Base-by-base conservation (phyloP, 345 rosid species). In the Populus pruinosa region DNA sequence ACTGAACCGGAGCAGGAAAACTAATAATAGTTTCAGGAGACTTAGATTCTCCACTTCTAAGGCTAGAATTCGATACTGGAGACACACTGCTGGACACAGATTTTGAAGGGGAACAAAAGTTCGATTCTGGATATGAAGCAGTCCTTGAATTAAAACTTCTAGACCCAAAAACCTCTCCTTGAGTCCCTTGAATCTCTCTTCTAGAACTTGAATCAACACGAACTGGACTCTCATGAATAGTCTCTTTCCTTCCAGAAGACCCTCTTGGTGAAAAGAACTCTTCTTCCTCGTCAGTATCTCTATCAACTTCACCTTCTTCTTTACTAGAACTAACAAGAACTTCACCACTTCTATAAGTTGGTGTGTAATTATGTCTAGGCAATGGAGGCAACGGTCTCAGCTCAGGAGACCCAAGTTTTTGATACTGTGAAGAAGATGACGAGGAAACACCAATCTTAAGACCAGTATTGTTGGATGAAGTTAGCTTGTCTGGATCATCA, bases 321-420 rank as follows among this genome's bases (percentile, higher is more conserved):
- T 72, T 80, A 63, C 76, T 78, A 69, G 74, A 79, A 63, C 83
- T 75, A 74, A 82, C 64, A 33, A 81, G 75, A 21, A 73, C 86
- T 55, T 78, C 89, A 53, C 87, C 85, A 56, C 90, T 90, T 67
- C 78, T 78, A 78, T 80, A 80, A 41, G 61, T 86, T 2, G 80
- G 90, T 62, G 86, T 80, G 80, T 62, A 86, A 59, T 82, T 86
- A 61, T 82, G 68, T 64, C 87, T 86, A 9, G 97, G 99, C 65
- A 92, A 85, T 29, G 97, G 97, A n/a, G 97, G 97, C 39, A 96
- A 85, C 11, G 97, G 99, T 53, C 81, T 92, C 64, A 96, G 91
- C 89, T 96, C 98, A 5, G 99, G 99, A 1, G 99, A 94, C 59
- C 91, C 97, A 4, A 91, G 82, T 55, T 92, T 93, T 59, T 76